Evolutionary conservation across 192 early-diverging fungal genomes (phyloP), one percentile per base, ranked within the genome.

Genomic region (Coemansia sp.): DNA sequence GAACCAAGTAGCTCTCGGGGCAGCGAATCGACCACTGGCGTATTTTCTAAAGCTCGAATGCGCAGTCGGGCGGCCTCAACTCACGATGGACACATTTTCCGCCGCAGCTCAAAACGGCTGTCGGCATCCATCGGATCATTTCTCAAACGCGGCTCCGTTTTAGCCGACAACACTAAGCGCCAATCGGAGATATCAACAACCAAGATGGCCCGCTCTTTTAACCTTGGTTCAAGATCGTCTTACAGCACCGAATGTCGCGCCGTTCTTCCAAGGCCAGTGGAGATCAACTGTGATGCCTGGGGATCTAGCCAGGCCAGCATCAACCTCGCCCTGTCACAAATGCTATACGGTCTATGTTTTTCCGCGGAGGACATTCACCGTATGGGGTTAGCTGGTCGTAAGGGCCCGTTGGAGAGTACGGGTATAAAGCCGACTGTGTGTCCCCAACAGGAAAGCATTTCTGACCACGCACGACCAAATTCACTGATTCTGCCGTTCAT

Each of bases 101-200:
- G 64, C 16, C 78, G 78, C 43, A 62, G 48, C n/a, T 81, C 78
- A 12, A 81, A 72, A 60, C 69, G 70, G 34, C 43, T 76, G 5
- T 76, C 78, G 0, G 30, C 60, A 26, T 69, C 78, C 9, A 62
- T 81, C 33, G 67, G 74, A 8, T 59, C 62, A 35, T 45, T 76
- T 44, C 60, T 76, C 33, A 61, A 74, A 11, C 69, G 78, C 14
- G 64, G 63, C 11, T 71, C 67, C 0, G 20, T 39, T 11, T 35
- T 59, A 4, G 16, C 33, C 20, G 68, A 39, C 26, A 62, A 59
- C 16, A 64, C 57, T 2, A 46, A 45, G 24, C n/a, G 35, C 10
- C 23, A 26, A 45, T 57, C 53, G 1, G 64, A 57, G 1, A 15
- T 6, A 66, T 36, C 23, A 1, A 57, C 30, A 34, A 38, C 4